These are phyloP conservation scores for Lactarius tabidus DNA, from an alignment of 768 basidiomycete genomes.

Conservation along the genomic window DNA sequence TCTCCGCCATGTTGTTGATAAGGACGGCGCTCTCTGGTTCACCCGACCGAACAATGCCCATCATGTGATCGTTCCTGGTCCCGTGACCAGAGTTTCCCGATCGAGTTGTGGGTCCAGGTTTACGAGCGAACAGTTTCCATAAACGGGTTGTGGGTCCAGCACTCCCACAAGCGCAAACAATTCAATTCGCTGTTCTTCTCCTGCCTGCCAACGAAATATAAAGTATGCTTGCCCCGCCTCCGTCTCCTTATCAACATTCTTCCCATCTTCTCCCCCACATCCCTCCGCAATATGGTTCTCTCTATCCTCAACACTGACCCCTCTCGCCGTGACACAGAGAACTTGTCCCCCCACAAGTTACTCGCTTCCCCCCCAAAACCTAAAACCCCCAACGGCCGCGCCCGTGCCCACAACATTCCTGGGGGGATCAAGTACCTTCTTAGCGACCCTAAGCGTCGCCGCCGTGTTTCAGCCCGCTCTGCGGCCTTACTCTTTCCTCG, in stretches of 20 bases:
- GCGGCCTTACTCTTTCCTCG: background rate
- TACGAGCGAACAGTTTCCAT: slow-evolving; percentile 3
- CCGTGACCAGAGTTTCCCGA: background rate
- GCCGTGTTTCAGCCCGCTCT: slow-evolving; percentile 7
- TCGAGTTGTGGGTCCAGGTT: slow-evolving; percentile 11
- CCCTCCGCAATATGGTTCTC: slow-evolving; percentile 13
- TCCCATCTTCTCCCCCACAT: background rate
- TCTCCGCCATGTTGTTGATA: slow-evolving; percentile 50
- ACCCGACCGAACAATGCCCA: background rate
- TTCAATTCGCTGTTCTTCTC: background rate
- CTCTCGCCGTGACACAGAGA: slow-evolving; percentile 4
- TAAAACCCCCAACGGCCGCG: background rate
- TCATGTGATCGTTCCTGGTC: slow-evolving; percentile 16
- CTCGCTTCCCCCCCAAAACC: slow-evolving; percentile 1
- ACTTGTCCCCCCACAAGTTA: background rate
- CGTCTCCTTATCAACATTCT: background rate
- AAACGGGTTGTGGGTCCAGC: slow-evolving; percentile 9
- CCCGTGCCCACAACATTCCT: slow-evolving; percentile 20
- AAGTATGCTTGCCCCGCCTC: slow-evolving; percentile 5
- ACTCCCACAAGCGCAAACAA: slow-evolving; percentile 10
- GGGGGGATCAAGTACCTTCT: slow-evolving; percentile 17
- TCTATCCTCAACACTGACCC: slow-evolving; percentile 12
- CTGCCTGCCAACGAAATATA: slow-evolving; percentile 1
- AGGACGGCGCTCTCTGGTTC: background rate
- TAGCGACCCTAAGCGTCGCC: slow-evolving; percentile 17